These are phyloP conservation scores for Glaciozyma martinii DNA, from an alignment of 768 basidiomycete species.

Conservation along the genomic window DNA sequence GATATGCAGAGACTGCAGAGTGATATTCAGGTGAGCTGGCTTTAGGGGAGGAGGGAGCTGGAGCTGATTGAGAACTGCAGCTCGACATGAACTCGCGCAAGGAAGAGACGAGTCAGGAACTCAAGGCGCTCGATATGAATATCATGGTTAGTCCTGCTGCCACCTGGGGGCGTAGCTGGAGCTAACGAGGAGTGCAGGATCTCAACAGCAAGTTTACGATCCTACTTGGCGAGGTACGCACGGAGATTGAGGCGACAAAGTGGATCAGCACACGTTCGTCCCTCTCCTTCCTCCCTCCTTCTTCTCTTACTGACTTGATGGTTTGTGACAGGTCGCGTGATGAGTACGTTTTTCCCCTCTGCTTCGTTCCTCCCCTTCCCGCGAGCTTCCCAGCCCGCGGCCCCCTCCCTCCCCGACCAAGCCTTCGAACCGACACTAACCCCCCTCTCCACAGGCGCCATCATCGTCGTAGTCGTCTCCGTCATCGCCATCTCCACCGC, in stretches of 20 bases:
- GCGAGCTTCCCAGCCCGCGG: neutral
- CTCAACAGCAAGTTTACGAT: slow-evolving; percentile 46
- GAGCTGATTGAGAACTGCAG: slow-evolving; percentile 42
- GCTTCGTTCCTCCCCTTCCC: neutral
- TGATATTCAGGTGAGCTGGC: slow-evolving; percentile 46
- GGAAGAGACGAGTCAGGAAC: slow-evolving; percentile 74
- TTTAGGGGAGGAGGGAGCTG: neutral
- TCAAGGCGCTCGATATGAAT: slow-evolving; percentile 71
- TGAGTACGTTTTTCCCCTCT: slow-evolving; percentile 1
- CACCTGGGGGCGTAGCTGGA: neutral
- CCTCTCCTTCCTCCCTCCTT: neutral
- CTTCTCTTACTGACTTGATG: no score
- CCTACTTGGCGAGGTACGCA: slow-evolving; percentile 41
- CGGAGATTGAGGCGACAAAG: slow-evolving; percentile 44
- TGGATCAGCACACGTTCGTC: slow-evolving; percentile 39
- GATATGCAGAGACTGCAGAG: slow-evolving; percentile 80
- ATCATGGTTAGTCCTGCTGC: slow-evolving; percentile 45
- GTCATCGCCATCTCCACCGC: slow-evolving; percentile 17
- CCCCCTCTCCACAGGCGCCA: slow-evolving; percentile 9
- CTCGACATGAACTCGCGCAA: slow-evolving; percentile 93
- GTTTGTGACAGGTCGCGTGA: slow-evolving; percentile 17
- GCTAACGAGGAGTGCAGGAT: slow-evolving; percentile 35
- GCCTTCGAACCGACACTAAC: neutral
- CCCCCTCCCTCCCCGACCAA: no score
- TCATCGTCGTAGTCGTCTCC: slow-evolving; percentile 19